Evolutionary conservation across 2,329 filamentous ascomycete species (phyloP), one percentile per base, ranked within the genome.

Genomic region (Penicillium hesseltinei): DNA sequence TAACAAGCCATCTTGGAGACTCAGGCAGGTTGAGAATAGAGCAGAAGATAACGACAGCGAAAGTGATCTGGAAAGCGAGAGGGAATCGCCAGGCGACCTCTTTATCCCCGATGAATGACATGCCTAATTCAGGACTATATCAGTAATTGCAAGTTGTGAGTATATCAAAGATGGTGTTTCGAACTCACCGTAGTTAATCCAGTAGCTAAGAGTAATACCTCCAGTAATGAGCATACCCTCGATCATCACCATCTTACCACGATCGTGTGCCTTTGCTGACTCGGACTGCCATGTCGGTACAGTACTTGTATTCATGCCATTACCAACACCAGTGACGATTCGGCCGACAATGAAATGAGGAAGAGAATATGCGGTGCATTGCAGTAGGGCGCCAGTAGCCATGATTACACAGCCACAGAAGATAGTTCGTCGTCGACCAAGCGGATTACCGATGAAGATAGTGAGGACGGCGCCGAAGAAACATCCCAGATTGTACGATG

Each of bases 1-100:
- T 69, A 19, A 84, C 78, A 17, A 85, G 72, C 79, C 81, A 84
- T 53, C 82, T 75, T 3, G 82, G 82, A 0, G 80, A 82, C 60
- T 85, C 82, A 5, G 82, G 82, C 4, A 84, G 69, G 4, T 73
- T 71, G 15, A 79, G 65, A 25, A 82, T 75, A 21, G 77, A 72
- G 35, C 62, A 62, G 51, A 80, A 72, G 27, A 83, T 81, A 23
- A 82, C 70, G 2, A 83, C 48, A 0, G 81, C 80, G 47, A 84
- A 80, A 3, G 81, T 50, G 56, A 83, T 82, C 65, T 84, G 82
- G 63, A 84, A 81, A 6, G 78, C 80, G 39, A 84, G 79, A 0
- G 82, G 81, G 55, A 83, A 80, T 39, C 81, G 73, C 81, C 81
- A 84, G 9, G 77, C 69, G 5, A 78, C 69, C 6, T 72, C 72